These are phyloP conservation scores for Potentilla sterilis DNA, from an alignment of 306 rosid genomes.

Conservation along the genomic window DNA sequence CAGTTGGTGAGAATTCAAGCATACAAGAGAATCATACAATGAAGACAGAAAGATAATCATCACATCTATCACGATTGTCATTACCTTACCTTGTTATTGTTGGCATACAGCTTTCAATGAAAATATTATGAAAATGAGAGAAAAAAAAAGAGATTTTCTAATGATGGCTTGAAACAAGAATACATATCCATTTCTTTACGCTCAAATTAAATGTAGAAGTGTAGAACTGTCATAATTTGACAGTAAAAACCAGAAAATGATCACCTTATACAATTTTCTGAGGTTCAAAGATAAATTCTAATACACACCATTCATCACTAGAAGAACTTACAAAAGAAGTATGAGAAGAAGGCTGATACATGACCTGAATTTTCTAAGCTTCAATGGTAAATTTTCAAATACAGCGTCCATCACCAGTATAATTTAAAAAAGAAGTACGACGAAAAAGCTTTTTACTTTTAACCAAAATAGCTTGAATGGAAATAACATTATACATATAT, in stretches of 20 bases:
- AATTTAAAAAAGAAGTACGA: no score
- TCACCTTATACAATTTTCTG: background rate
- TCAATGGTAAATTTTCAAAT: no score
- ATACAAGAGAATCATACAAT: no score
- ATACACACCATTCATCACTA: background rate
- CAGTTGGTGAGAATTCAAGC: no score
- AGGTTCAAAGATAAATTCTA: no score
- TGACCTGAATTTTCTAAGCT: background rate
- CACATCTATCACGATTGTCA: no score
- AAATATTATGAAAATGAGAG: background rate
- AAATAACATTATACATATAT: background rate
- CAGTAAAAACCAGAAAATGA: background rate
- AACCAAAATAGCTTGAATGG: background rate
- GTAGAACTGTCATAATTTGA: background rate
- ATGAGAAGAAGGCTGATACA: background rate
- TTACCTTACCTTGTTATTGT: no score
- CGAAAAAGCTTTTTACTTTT: no score
- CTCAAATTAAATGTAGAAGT: background rate
- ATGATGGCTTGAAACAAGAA: background rate
- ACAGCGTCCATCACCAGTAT: no score
- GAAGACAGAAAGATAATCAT: no score
- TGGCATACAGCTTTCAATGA: background rate
- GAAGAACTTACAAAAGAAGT: background rate
- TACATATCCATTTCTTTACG: background rate
- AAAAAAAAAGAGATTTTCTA: background rate